Evolutionary conservation across 1,284 basidiomycete species (phyloP).

Genomic region (Boletus albobrunnescens): DNA sequence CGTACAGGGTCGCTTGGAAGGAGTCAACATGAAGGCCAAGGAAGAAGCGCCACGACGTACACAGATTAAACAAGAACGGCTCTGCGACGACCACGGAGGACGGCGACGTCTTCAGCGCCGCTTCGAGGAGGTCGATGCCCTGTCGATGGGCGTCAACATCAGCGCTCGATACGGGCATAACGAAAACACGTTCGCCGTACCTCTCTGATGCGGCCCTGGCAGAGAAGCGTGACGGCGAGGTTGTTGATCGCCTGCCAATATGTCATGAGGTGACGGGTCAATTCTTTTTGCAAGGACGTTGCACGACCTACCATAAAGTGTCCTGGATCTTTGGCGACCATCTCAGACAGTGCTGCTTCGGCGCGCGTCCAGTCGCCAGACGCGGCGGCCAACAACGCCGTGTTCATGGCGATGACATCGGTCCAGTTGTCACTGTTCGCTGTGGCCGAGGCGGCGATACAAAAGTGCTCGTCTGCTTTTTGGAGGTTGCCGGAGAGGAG

Average conservation of each 20-base stretch:
- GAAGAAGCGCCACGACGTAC: conserved; percentile 40
- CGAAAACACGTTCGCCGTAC: no score
- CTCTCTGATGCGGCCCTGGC: conserved; percentile 67
- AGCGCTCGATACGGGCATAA: no score
- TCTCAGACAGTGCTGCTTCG: conserved; percentile 38
- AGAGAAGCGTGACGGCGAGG: conserved; percentile 64
- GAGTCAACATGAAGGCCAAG: background rate
- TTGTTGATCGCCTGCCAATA: conserved; percentile 72
- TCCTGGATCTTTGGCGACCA: conserved; percentile 50
- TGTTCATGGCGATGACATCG: conserved; percentile 51
- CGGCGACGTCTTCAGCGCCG: conserved; percentile 56
- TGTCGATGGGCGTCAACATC: conserved; percentile 28
- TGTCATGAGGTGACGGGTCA: no score
- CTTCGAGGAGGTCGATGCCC: conserved; percentile 67
- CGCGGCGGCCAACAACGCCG: conserved; percentile 58
- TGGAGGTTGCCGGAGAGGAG: conserved; percentile 64
- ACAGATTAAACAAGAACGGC: conserved; percentile 77
- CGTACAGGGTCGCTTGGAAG: conserved; percentile 68
- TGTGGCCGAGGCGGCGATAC: conserved; percentile 37
- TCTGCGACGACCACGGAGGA: conserved; percentile 67
- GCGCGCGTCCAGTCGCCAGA: conserved; percentile 66
- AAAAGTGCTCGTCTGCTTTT: conserved; percentile 54
- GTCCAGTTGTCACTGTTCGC: background rate
- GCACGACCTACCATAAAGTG: conserved; percentile 60
- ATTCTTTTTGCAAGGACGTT: no score